Base-by-base conservation (phyloP, 2,329 filamentous ascomycete species). In the Diaporthe ilicicola region DNA sequence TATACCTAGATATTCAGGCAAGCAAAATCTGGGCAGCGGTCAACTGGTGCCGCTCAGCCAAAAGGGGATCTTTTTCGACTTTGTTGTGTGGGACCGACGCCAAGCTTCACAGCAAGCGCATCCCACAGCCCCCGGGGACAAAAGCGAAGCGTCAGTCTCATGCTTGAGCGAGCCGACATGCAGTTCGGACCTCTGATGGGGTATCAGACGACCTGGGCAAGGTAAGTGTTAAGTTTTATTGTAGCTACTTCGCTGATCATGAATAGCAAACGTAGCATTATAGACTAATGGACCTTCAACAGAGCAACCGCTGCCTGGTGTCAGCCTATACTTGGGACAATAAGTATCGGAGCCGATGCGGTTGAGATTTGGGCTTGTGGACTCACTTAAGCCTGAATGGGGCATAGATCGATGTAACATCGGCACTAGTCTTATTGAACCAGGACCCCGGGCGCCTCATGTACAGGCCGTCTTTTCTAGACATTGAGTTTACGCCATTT, bases 111-210 rank as follows among this genome's bases (percentile, higher is more conserved):
- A 19, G 12, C 17, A 42, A 17, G 1, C 32, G 7, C 27, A 15
- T 9, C 17, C 17, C 19, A 3, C 12, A 7, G n/a, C 3, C n/a
- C 13, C 17, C 12, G 19, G 32, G 34, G 8, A 3, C 42, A 32
- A 62, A 62, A 62, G 59, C 59, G 59, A 62, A 62, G 59, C 9
- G 27, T 37, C 59, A 48, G 12, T 17, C 59, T 62, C 59, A 48
- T 62, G 15, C 59, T 62, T 62, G 42, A 62, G 29, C 59, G 59
- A 50, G 59, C 17, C 29, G 37, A 29, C 55, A 53, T 51, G 12
- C 7, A 17, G 4, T 29, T 39, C 12, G 22, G 29, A 6, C 3
- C 19, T 17, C n/a, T 24, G 42, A 37, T 22, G 12, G 19, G 8
- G 3, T 24, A 22, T 24, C 7, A 10, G 59, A 44, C 59, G 42